Evolutionary conservation across 371 early-diverging fungal species (phyloP), one percentile per base, ranked within the genome.

Genomic region (Syncephalastrum monosporum): DNA sequence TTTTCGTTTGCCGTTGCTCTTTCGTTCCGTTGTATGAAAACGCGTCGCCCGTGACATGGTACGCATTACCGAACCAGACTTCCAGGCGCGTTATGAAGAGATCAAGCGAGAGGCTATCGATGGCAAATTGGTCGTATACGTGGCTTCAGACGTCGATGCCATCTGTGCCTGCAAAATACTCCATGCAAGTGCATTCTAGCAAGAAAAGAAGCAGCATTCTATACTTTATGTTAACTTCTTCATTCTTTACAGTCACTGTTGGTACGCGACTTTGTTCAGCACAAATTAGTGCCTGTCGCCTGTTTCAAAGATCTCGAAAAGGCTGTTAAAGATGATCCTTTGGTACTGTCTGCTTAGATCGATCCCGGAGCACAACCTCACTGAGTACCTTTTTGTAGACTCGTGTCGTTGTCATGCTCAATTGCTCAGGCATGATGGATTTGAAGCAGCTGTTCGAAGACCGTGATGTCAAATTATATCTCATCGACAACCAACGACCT

Each of bases 401-500:
- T 24, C 82, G 85, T 10, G 81, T 89, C 0, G 78, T 95, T 25
- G 71, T 96, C 29, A 77, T 94, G 71, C 76, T 97, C 56, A 95
- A 96, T 72, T 94, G 94, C 68, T 96, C 95, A 6, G 95, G 87
- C 2, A 59, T 82, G 24, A 75, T 91, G 38, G 91, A 93, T 56
- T 64, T 95, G 6, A 74, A 72, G 16, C 88, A 93, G 21, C 66
- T 84, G 8, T 78, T 93, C 42, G 61, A 65, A 6, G 53, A 85
- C 25, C 63, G 74, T 4, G 81, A 79, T 4, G 74, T 88, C 16
- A 81, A 79, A 0, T 82, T 93, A 6, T 86, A 92, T 58, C 74
- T 97, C 4, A 68, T 94, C 46, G 97, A 97, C 59, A 91, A 88
- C 53, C 95, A 91, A 53, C 80, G 97, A 24, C 97, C 97, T 3